Evolutionary conservation across 2,329 filamentous ascomycete genomes (phyloP), one percentile per base, ranked within the genome.

Genomic region (Aspergillus sojae): DNA sequence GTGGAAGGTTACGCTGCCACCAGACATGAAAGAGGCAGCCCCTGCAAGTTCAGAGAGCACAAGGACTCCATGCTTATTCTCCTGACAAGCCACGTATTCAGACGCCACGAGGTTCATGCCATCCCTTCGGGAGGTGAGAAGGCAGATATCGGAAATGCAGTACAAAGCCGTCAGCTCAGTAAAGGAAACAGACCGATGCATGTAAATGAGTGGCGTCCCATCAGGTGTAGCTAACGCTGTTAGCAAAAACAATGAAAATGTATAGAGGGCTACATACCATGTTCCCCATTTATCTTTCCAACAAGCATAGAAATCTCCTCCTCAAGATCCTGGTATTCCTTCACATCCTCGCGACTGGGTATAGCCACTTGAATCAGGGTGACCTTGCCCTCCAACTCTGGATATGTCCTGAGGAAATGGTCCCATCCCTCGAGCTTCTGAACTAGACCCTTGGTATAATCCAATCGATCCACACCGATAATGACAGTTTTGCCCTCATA

Each of bases 61-160:
- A 86, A 98, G 91, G 58, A 94, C 91, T 54, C 94, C 94, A 74
- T 97, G 91, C 60, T 91, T 88, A 72, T 94, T 86, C 69, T 90
- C 86, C 76, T 97, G 94, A 26, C 92, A 94, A 19, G 94, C 94
- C 65, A 97, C 95, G 80, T 97, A 98, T 79, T 98, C 94, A 79
- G 96, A 97, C 0, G 93, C 94, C 23, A 98, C 94, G 16, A 98
- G 86, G 77, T 98, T 98, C 94, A 98, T 97, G 72, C 94, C 94
- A 74, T 98, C 94, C 50, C 94, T 89, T 5, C 91, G 96, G 0
- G 91, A 97, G 4, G 91, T 94, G 46, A 96, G 92, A 5, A 97
- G 85, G 74, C 93, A 96, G 56, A 91, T 91, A 74, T 97, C 94
- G 2, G 92, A 93, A 21, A 94, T 88, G 23, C 92, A 91, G 75